Percentiles rank a stretch among this genome's conserved stretches.
phyloP scores from a whole-genome alignment of 768 basidiomycete genomes.

The Dioszegia hungarica region DNA sequence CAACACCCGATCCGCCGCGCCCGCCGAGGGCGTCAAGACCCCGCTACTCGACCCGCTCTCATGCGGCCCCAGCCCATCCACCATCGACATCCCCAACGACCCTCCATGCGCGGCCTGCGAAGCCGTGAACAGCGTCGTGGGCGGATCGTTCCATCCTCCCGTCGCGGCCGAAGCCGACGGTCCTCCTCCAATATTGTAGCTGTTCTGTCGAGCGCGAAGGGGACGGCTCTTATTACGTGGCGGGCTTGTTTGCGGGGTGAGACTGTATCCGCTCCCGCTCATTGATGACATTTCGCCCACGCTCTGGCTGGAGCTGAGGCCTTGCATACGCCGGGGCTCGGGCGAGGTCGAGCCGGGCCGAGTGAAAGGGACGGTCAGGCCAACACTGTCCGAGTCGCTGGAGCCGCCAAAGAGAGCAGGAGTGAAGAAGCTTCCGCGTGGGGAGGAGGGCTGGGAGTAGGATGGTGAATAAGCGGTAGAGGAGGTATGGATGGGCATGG shows the following conservation, averaged over 20 bases:
- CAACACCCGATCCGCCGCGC: constrained; percentile 10
- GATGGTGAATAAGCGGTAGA: neutral
- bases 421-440: neutral
- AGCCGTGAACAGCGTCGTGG: constrained; percentile 7
- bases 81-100: neutral
- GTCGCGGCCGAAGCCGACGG: neutral
- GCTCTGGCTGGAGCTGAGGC: neutral
- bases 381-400: neutral
- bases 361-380: neutral
- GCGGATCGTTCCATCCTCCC: constrained; percentile 46
- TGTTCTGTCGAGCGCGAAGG: neutral
- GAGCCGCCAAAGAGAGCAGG: neutral
- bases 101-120: too few species aligned
- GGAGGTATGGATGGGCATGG: constrained; percentile 1
- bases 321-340: neutral
- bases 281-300: neutral
- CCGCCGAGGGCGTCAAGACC: constrained; percentile 4
- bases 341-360: constrained; percentile 18
- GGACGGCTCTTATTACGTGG: neutral
- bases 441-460: constrained; percentile 4
- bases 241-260: neutral
- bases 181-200: constrained; percentile 1
- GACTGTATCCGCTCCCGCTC: neutral
- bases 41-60: neutral
- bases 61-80: neutral